phyloP scores from a whole-genome alignment of 1,139 yeast genomes.

The Arxiozyma slooffiae region DNA sequence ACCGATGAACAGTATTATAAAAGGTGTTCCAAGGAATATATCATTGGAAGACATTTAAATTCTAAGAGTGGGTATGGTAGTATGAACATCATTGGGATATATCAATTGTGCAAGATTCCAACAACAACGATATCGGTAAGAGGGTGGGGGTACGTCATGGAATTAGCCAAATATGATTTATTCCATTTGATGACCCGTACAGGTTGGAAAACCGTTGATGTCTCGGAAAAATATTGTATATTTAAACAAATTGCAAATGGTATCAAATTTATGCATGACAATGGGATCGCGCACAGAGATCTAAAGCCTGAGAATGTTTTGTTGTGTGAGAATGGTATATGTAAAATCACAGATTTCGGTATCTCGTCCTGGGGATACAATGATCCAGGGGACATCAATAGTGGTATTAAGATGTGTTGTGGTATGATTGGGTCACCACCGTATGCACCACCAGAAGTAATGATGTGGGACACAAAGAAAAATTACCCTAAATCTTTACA shows the following conservation, averaged over 20 bases:
- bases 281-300: conserved; percentile 83
- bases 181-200: conserved; percentile 48
- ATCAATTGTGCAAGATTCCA: conserved; percentile 22
- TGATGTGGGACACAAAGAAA: conserved; percentile 36
- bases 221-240: conserved; percentile 43
- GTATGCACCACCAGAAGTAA: conserved; percentile 68
- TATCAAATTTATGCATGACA: conserved; percentile 61
- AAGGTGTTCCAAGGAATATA: conserved; percentile 54
- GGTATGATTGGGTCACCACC: conserved; percentile 69
- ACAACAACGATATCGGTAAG: conserved; percentile 45
- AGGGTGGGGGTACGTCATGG: conserved; percentile 73
- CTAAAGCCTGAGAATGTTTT: conserved; percentile 87
- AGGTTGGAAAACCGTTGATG: conserved; percentile 41
- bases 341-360: conserved; percentile 70
- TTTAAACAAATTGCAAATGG: conserved; percentile 43
- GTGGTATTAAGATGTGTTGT: conserved; percentile 37
- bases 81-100: conserved; percentile 10
- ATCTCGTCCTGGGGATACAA: conserved; percentile 57
- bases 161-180: conserved; percentile 58
- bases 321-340: conserved; percentile 45
- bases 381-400: conserved; percentile 41
- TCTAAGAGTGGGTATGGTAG: background rate
- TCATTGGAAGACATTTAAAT: conserved; percentile 46
- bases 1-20: conserved; percentile 55
- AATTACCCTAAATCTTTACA: conserved; percentile 18